phyloP scores from a whole-genome alignment of 2,329 filamentous ascomycete genomes.

The Curvularia sp. region DNA sequence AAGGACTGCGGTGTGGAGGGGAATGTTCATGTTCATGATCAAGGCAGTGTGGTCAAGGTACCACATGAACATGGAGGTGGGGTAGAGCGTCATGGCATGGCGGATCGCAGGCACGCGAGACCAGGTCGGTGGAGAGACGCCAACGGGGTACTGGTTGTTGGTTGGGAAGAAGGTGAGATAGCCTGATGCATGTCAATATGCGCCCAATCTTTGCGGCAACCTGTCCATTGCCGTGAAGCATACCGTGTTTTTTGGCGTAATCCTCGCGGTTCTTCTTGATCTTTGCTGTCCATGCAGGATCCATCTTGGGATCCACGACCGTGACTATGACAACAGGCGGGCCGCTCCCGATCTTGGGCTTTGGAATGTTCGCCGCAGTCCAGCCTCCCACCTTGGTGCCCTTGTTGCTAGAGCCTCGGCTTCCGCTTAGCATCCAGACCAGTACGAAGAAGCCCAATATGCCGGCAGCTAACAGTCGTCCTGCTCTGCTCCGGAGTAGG shows the following conservation, averaged over 20 bases:
- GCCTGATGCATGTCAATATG: slow-evolving; percentile 60
- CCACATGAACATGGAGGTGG: slow-evolving; percentile 83
- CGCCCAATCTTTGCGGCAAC: background rate
- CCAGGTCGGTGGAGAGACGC: slow-evolving; percentile 67
- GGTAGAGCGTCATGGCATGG: slow-evolving; percentile 83
- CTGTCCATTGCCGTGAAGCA: background rate
- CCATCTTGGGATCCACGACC: slow-evolving; percentile 74
- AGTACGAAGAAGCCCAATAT: slow-evolving; percentile 63
- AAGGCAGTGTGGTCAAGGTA: slow-evolving; percentile 83
- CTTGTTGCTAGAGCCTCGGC: slow-evolving; percentile 29
- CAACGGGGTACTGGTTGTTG: slow-evolving; percentile 76
- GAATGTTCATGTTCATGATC: slow-evolving; percentile 81
- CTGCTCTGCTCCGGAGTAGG: slow-evolving; percentile 64
- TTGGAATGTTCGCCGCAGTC: slow-evolving; percentile 30
- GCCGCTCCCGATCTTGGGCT: slow-evolving; percentile 53
- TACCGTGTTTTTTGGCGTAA: slow-evolving; percentile 88
- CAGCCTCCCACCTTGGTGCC: slow-evolving; percentile 19
- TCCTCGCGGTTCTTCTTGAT: slow-evolving; percentile 82
- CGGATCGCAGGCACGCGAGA: slow-evolving; percentile 83
- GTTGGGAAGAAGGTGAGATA: slow-evolving; percentile 86
- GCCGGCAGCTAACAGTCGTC: slow-evolving; percentile 62
- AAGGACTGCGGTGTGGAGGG: slow-evolving; percentile 76
- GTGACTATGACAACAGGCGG: slow-evolving; percentile 80
- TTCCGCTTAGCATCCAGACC: slow-evolving; percentile 48
- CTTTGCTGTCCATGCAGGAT: slow-evolving; percentile 71